phyloP scores from a whole-genome alignment of 2,329 filamentous ascomycete genomes.

The Colletotrichum tamarilloi region DNA sequence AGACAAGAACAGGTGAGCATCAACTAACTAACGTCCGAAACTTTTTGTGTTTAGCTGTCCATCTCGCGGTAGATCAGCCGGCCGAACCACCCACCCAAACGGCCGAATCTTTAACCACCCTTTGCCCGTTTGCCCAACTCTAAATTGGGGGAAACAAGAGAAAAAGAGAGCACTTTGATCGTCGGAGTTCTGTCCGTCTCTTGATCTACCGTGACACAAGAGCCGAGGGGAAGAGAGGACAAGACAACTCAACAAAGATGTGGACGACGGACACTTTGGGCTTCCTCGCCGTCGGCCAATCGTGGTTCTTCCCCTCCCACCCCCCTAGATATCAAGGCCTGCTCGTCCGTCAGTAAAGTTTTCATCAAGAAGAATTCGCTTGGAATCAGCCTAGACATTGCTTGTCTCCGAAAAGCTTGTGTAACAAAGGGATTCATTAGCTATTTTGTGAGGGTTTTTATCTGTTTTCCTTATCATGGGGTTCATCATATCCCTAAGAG shows the following conservation, averaged over 20 bases:
- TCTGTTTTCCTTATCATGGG: constrained; percentile 8
- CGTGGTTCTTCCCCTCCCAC: background rate
- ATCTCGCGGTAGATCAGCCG: background rate
- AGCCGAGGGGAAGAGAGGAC: background rate
- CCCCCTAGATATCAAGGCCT: background rate
- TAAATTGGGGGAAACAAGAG: background rate
- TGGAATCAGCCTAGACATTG: background rate
- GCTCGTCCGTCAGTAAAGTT: background rate
- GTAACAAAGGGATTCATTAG: constrained; percentile 30
- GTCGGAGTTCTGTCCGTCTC: background rate
- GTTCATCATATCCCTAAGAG: background rate
- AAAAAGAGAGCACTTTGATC: background rate
- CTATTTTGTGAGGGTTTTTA: constrained; percentile 17
- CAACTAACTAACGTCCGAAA: background rate
- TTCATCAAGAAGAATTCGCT: background rate
- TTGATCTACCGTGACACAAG: background rate
- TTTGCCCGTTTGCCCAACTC: background rate
- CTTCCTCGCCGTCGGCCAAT: background rate
- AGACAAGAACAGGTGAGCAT: background rate
- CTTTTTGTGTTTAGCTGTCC: background rate
- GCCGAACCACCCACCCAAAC: background rate
- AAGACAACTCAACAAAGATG: background rate
- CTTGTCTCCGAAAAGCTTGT: background rate
- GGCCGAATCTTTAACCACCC: background rate
- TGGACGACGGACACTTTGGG: background rate